Base-by-base conservation (phyloP, 768 basidiomycete genomes). In the Termitomyces sp. region DNA sequence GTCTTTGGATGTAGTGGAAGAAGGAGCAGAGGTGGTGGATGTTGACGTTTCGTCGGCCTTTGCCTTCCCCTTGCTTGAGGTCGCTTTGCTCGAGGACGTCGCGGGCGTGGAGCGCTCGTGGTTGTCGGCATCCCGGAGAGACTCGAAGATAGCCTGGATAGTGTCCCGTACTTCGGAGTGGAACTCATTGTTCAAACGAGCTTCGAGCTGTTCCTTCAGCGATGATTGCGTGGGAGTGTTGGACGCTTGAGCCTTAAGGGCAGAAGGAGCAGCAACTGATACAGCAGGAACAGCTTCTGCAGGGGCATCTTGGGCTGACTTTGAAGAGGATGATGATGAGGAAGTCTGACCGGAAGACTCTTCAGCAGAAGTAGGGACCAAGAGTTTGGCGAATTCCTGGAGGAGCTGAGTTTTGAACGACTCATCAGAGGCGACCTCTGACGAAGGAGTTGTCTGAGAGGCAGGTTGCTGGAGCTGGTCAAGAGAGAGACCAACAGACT, bases 61-160 rank as follows among this genome's bases (percentile, higher is more conserved):
- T 18, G 45, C 71, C 56, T 80, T 80, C n/a, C 76, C 79, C 50
- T 81, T 80, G 40, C 55, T 24, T 26, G 44, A 44, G 42, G 33
- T 8, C 22, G 16, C 20, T 16, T 24, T 13, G 26, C 13, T 45
- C 12, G 24, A 18, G 20, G 44, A 27, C 18, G 34, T 18, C 4
- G 51, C 13, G n/a, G 42, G 22, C 16, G 42, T 20, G 18, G 57
- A 20, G 20, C 44, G 6, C 33, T 26, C 24, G 20, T 57, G 46
- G 27, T 65, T 46, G 9, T 47, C 45, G 30, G 64, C 16, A n/a
- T 70, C 68, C 14, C 63, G 49, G 24, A 76, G 69, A 24, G 75
- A 76, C 54, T 71, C 69, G 52, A 76, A 65, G 56, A 76, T 70
- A 30, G 74, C 76, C 55, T 76, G 72, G 32, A 74, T 73, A 26